Evolutionary conservation across 2,329 filamentous ascomycete species (phyloP).

Genomic region (Phyllosticta citriasiana): DNA sequence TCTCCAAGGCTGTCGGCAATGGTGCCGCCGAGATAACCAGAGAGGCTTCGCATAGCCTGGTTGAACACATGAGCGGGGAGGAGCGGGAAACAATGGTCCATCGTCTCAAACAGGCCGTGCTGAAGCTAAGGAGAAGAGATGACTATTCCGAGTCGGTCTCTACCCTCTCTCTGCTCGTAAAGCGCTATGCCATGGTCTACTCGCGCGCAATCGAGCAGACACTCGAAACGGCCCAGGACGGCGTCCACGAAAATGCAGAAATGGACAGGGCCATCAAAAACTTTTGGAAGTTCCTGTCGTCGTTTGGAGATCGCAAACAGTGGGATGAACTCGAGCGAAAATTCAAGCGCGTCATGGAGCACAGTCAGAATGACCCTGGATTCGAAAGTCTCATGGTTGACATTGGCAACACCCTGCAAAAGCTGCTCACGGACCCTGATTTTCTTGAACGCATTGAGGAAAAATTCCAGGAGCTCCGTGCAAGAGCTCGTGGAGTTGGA

Average conservation of each 20-base stretch:
- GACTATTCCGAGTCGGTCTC: constrained; percentile 86
- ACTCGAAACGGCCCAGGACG: constrained; percentile 55
- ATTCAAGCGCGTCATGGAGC: constrained; percentile 61
- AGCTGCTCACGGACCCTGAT: constrained; percentile 72
- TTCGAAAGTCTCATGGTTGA: constrained; percentile 71
- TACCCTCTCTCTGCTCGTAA: constrained; percentile 62
- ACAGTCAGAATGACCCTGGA: constrained; percentile 67
- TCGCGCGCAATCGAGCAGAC: constrained; percentile 62
- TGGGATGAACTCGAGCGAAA: constrained; percentile 67
- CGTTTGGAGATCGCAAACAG: constrained; percentile 62
- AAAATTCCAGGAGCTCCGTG: constrained; percentile 49
- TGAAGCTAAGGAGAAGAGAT: constrained; percentile 61
- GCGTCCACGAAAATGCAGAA: constrained; percentile 62
- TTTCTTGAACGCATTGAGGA: constrained; percentile 72
- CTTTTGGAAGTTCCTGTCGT: constrained; percentile 70
- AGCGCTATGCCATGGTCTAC: constrained; percentile 69
- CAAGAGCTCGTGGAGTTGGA: constrained; percentile 48
- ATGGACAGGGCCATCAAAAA: constrained; percentile 67
- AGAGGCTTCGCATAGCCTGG: constrained; percentile 59
- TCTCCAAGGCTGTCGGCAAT: constrained; percentile 35
- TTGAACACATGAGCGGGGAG: constrained; percentile 61
- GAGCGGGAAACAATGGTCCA: constrained; percentile 64
- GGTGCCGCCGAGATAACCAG: constrained; percentile 38
- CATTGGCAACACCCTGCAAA: constrained; percentile 63
- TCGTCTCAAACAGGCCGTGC: constrained; percentile 66